phyloP scores from a whole-genome alignment of 2,329 filamentous ascomycete species.

The Apiospora malaysiana region DNA sequence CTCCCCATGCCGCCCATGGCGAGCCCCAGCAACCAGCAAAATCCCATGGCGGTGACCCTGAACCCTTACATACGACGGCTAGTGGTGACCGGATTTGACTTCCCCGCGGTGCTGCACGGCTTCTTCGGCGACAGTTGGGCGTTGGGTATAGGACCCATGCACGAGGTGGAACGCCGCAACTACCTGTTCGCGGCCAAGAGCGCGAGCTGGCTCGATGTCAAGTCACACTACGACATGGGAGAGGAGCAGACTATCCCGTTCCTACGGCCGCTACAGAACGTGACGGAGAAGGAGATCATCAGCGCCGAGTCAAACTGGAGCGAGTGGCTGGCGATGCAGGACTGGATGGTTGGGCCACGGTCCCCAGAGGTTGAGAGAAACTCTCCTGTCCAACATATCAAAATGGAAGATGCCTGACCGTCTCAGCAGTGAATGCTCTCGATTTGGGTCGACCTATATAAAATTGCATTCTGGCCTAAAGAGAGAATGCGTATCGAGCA shows the following conservation, averaged over 20 bases:
- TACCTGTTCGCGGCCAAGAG: slow-evolving; percentile 96
- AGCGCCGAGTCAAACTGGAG: slow-evolving; percentile 87
- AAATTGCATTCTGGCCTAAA: not conserved
- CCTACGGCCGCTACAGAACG: slow-evolving; percentile 78
- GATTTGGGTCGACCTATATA: not conserved
- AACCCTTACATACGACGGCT: slow-evolving; percentile 90
- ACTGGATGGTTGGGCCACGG: slow-evolving; percentile 95
- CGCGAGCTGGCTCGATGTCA: slow-evolving; percentile 86
- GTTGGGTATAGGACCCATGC: slow-evolving; percentile 78
- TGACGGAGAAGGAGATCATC: slow-evolving; percentile 80
- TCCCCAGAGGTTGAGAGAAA: slow-evolving; percentile 57
- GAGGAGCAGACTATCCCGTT: slow-evolving; percentile 87
- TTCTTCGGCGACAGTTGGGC: slow-evolving; percentile 97
- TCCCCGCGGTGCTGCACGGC: slow-evolving; percentile 83
- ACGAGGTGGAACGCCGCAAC: slow-evolving; percentile 90
- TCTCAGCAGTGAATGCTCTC: not conserved
- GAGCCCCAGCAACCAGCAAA: slow-evolving; percentile 19
- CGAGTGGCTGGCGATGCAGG: slow-evolving; percentile 94
- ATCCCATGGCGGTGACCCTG: slow-evolving; percentile 64
- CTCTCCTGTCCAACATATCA: slow-evolving; percentile 36
- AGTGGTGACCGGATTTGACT: slow-evolving; percentile 90
- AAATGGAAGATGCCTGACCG: slow-evolving; percentile 37
- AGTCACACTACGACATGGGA: slow-evolving; percentile 87
- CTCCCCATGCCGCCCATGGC: slow-evolving; percentile 36
- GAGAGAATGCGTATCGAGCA: not conserved